phyloP scores from a whole-genome alignment of 768 basidiomycete genomes.

The Polyporus arcularius region DNA sequence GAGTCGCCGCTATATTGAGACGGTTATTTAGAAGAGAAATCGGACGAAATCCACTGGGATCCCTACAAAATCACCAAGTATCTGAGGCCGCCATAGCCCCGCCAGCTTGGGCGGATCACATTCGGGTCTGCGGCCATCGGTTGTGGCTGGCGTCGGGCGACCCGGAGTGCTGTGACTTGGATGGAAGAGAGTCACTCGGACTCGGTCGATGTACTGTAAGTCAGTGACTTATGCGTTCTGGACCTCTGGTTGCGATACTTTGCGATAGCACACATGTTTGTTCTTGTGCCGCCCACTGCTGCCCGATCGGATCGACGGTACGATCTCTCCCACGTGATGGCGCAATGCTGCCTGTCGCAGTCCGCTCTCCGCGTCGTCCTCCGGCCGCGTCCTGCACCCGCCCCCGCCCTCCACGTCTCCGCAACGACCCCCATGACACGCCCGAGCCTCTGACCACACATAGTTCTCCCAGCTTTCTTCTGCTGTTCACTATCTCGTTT shows the following conservation, averaged over 20 bases:
- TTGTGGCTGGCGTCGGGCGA: background rate
- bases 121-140: background rate
- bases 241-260: too few relatives aligned
- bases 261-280: background rate
- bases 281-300: background rate
- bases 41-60: background rate
- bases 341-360: background rate
- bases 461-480: background rate
- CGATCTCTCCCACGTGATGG: slow-evolving; percentile 6
- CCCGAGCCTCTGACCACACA: background rate
- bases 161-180: background rate
- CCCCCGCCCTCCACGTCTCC: background rate
- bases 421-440: background rate
- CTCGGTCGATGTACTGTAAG: background rate
- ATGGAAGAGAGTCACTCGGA: background rate
- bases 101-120: slow-evolving; percentile 37
- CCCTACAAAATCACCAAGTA: slow-evolving; percentile 57
- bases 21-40: background rate
- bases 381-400: slow-evolving; percentile 1
- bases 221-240: background rate
- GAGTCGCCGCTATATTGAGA: slow-evolving; percentile 56
- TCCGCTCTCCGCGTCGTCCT: slow-evolving; percentile 12
- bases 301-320: background rate
- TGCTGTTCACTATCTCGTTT: background rate
- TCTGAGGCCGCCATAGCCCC: slow-evolving; percentile 41